Percentiles rank a stretch among this genome's conserved stretches.
These are phyloP conservation scores for Sclerotinia nivalis DNA, from an alignment of 2,329 filamentous ascomycete species.

Conservation along the genomic window DNA sequence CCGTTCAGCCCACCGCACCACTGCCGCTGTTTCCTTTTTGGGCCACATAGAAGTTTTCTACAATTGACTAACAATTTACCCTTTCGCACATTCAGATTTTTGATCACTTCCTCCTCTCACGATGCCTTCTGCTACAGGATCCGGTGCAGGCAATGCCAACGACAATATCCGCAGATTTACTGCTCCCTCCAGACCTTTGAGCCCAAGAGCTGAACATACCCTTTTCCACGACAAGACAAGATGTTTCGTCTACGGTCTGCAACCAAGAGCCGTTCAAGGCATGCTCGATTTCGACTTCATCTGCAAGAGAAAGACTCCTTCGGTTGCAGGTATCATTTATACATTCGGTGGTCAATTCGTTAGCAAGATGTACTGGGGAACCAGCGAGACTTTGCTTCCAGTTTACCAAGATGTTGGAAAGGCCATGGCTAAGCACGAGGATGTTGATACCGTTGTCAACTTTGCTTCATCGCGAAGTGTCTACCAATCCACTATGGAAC, in stretches of 20 bases:
- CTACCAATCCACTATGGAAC: constrained; percentile 97
- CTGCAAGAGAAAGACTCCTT: constrained; percentile 96
- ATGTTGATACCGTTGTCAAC: constrained; percentile 98
- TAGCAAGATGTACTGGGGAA: constrained; percentile 99
- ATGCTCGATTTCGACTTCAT: constrained; percentile 99
- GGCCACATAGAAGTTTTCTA: constrained; percentile 18
- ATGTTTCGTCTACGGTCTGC: constrained; percentile 99
- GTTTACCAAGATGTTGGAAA: constrained; percentile 95
- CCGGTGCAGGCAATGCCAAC: constrained; percentile 68
- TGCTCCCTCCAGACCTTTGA: constrained; percentile 87
- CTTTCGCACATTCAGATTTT: constrained; percentile 23
- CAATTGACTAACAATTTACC: constrained; percentile 30
- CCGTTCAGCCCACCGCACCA: constrained; percentile 13
- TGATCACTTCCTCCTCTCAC: constrained; percentile 19
- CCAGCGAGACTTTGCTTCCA: constrained; percentile 95
- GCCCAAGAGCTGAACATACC: constrained; percentile 81
- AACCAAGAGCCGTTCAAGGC: constrained; percentile 87
- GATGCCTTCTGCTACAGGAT: constrained; percentile 32
- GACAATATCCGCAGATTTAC: constrained; percentile 98
- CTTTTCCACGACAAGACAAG: constrained; percentile 99
- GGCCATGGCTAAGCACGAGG: constrained; percentile 93
- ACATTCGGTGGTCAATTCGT: constrained; percentile 99
- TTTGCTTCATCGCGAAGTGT: constrained; percentile 98
- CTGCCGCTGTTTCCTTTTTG: constrained; percentile 6
- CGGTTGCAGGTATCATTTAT: constrained; percentile 99